These are phyloP conservation scores for Sanguinoderma infundibulare DNA, from an alignment of 1,284 basidiomycete genomes.

Conservation along the genomic window DNA sequence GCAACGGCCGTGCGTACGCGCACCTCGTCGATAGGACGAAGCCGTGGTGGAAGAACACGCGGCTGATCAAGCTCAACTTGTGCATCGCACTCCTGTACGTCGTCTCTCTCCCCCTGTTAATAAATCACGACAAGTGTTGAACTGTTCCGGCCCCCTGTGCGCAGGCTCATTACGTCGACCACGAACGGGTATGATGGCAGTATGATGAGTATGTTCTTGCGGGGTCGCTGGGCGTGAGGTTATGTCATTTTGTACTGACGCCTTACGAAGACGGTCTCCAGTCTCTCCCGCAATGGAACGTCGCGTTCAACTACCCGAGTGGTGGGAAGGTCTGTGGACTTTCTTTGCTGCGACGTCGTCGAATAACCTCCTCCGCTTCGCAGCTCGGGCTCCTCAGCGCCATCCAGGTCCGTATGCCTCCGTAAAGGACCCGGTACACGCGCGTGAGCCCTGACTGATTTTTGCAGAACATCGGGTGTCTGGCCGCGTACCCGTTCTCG, in stretches of 20 bases:
- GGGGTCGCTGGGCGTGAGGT: not conserved
- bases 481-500: slow-evolving; percentile 69
- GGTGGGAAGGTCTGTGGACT: slow-evolving; percentile 42
- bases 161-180: slow-evolving; percentile 70
- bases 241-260: not conserved
- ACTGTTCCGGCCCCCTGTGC: not conserved
- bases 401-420: slow-evolving; percentile 56
- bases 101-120: too few species aligned
- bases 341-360: not conserved
- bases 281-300: slow-evolving; percentile 62
- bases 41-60: slow-evolving; percentile 38
- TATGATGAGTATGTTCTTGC: slow-evolving; percentile 58
- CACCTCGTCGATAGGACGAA: slow-evolving; percentile 31
- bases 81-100: slow-evolving; percentile 69
- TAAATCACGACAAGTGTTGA: too few species aligned
- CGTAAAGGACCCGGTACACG: too few species aligned
- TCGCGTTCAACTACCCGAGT: slow-evolving; percentile 58
- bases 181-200: slow-evolving; percentile 76
- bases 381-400: slow-evolving; percentile 73
- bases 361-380: not conserved
- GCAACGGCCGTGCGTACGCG: slow-evolving; percentile 26
- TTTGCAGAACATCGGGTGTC: slow-evolving; percentile 62
- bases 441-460: not conserved
- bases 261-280: slow-evolving; percentile 57
- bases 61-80: slow-evolving; percentile 57